These are phyloP conservation scores for Solanum piurae DNA, from an alignment of 257 asterid species.

Conservation along the genomic window DNA sequence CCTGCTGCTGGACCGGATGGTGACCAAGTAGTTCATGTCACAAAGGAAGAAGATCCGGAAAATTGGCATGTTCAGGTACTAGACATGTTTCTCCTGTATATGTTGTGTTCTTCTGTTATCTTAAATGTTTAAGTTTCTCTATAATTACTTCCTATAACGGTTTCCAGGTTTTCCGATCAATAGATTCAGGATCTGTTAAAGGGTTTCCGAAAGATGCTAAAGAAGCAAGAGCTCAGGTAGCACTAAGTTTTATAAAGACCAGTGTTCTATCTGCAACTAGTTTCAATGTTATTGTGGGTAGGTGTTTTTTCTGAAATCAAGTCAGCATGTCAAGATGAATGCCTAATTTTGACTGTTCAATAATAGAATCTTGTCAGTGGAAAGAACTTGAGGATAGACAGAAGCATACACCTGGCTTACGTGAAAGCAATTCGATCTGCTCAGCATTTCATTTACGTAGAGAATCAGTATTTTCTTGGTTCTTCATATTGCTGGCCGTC, in stretches of 20 bases:
- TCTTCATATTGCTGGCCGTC: constrained; percentile 92
- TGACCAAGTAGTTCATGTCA: constrained; percentile 54
- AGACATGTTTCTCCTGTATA: neutral
- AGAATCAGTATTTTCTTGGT: constrained; percentile 95
- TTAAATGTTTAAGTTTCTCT: neutral
- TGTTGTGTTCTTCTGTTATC: neutral
- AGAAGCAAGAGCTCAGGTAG: constrained; percentile 49
- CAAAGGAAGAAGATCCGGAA: constrained; percentile 66
- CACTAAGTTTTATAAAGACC: neutral
- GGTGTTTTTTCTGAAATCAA: neutral
- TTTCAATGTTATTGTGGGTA: neutral
- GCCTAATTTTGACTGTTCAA: neutral
- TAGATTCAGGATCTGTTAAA: constrained; percentile 89
- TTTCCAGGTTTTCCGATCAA: constrained; percentile 83
- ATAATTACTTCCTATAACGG: neutral
- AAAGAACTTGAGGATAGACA: constrained; percentile 69
- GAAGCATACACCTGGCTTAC: constrained; percentile 86
- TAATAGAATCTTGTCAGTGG: constrained; percentile 71
- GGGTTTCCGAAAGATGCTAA: constrained; percentile 75
- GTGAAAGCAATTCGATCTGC: constrained; percentile 89
- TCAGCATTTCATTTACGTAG: constrained; percentile 83
- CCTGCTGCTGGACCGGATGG: constrained; percentile 51
- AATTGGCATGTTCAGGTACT: constrained; percentile 94
- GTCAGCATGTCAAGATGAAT: neutral
- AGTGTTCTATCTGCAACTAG: neutral